Evolutionary conservation across 1,284 basidiomycete species (phyloP).

Genomic region (Ganoderma lucidum): DNA sequence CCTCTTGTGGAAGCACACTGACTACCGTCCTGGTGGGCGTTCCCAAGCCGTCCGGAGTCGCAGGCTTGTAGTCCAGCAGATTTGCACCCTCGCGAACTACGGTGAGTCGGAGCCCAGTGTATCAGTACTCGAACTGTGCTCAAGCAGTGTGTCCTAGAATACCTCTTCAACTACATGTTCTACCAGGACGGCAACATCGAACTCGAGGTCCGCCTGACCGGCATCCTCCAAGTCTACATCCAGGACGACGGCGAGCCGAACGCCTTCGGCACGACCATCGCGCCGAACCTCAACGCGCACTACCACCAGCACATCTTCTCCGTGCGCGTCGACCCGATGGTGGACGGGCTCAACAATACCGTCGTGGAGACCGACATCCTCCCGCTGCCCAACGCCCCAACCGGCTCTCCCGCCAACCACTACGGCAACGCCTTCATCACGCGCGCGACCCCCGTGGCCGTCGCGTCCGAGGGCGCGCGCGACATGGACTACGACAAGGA

Average conservation of each 20-base stretch:
- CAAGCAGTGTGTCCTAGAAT: constrained; percentile 55
- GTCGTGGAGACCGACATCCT: constrained; percentile 86
- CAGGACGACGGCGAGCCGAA: constrained; percentile 66
- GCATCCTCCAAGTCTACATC: constrained; percentile 78
- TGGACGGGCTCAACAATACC: constrained; percentile 88
- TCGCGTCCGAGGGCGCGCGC: constrained; percentile 65
- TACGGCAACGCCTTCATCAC: constrained; percentile 86
- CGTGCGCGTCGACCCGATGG: constrained; percentile 89
- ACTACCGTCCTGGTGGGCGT: constrained; percentile 85
- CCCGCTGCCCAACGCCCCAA: constrained; percentile 64
- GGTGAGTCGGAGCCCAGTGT: constrained; percentile 51
- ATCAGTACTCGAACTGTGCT: background rate
- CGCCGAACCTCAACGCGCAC: constrained; percentile 88
- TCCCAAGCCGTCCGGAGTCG: constrained; percentile 82
- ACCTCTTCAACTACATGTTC: constrained; percentile 87
- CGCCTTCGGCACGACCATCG: constrained; percentile 81
- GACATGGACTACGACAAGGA: constrained; percentile 71
- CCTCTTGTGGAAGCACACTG: constrained; percentile 87
- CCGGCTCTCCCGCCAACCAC: constrained; percentile 79
- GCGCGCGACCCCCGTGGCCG: constrained; percentile 67
- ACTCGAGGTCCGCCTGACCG: constrained; percentile 84
- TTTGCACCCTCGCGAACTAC: constrained; percentile 90
- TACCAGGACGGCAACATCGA: constrained; percentile 89
- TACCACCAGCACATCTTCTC: constrained; percentile 90
- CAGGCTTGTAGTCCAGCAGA: constrained; percentile 86